Base-by-base conservation (phyloP, 257 asterid genomes). In the Leonotis leonurus region DNA sequence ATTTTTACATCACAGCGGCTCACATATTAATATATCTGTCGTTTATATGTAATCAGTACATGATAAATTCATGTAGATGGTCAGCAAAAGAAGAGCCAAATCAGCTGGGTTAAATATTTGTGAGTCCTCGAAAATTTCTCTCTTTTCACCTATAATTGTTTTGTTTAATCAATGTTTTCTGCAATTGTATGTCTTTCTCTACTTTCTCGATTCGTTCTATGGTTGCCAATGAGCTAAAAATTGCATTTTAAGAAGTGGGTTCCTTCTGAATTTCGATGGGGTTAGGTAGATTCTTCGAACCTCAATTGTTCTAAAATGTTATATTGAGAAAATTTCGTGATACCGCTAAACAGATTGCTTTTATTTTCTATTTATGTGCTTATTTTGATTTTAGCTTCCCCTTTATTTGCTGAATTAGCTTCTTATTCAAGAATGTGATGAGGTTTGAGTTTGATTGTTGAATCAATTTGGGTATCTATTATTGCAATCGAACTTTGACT, bases 171-270 rank as follows among this genome's bases (percentile, higher is more conserved):
- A 11, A 1, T 69, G 11, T 32, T 57, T 1, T 30, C 49, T 62
- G 55, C 59, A 59, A 68, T 54, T 63, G 54, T 53, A 3, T 35
- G 32, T 58, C 17, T 43, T 10, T 64, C 11, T 64, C 39, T 51
- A 17, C 48, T 49, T n/a, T 63, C 37, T 53, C 46, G 43, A 39
- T 29, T 37, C 48, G 29, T 35, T 69, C 36, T 45, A 20, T 67
- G 64, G 62, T 65, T 57, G 30, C 50, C 56, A 27, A 30, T 62
- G 51, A 52, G 73, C 71, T 73, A 49, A 75, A 73, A 70, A 71
- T 70, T 58, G 72, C 30, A 59, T 58, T 80, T 77, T 77, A 72
- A 56, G 65, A 64, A 9, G 22, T 72, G 75, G 73, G 80, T 58
- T 70, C 50, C 57, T 25, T 13, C 56, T 63, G 64, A 48, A 52